Evolutionary conservation across 2,329 filamentous ascomycete species (phyloP).

Genomic region (Colletotrichum melonis): DNA sequence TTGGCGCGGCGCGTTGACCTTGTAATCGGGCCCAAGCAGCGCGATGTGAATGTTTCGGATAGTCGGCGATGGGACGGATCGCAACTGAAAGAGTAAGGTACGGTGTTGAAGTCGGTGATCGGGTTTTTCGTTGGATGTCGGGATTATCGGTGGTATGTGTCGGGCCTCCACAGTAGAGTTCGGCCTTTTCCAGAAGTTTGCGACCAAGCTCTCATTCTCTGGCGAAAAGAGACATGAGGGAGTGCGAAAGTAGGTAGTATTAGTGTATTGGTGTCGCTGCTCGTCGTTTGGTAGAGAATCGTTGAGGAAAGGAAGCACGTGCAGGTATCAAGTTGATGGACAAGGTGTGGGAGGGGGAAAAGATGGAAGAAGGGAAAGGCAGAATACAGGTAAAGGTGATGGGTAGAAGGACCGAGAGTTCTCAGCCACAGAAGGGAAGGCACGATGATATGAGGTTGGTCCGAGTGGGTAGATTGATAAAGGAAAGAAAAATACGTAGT

Average conservation of each 20-base stretch:
- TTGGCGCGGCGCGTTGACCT: conserved; percentile 33
- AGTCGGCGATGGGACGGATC: conserved; percentile 17
- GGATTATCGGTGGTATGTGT: conserved; percentile 32
- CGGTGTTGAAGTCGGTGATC: not conserved
- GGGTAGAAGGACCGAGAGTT: not conserved
- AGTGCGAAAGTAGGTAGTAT: not conserved
- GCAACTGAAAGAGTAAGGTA: not conserved
- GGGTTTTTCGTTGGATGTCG: not conserved
- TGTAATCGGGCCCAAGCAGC: conserved; percentile 17
- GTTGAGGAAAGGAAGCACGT: not conserved
- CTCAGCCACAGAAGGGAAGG: conserved; percentile 5
- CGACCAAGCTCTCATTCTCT: conserved; percentile 34
- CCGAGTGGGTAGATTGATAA: conserved; percentile 33
- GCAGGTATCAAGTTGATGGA: not conserved
- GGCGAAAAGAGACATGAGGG: conserved; percentile 24
- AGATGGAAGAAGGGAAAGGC: not conserved
- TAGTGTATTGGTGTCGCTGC: not conserved
- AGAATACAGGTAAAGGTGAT: not conserved
- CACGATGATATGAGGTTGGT: conserved; percentile 15
- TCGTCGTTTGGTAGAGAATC: not conserved
- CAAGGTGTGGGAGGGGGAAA: not conserved
- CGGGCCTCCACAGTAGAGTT: conserved; percentile 30
- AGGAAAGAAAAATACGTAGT: conserved; percentile 1
- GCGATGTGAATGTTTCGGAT: conserved; percentile 25
- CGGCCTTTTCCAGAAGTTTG: conserved; percentile 32